A percentile compares a stretch with the other conserved stretches of the same genome.
Conservation (phyloP, 768 basidiomycete species). For the Lentinula raphanica region DNA sequence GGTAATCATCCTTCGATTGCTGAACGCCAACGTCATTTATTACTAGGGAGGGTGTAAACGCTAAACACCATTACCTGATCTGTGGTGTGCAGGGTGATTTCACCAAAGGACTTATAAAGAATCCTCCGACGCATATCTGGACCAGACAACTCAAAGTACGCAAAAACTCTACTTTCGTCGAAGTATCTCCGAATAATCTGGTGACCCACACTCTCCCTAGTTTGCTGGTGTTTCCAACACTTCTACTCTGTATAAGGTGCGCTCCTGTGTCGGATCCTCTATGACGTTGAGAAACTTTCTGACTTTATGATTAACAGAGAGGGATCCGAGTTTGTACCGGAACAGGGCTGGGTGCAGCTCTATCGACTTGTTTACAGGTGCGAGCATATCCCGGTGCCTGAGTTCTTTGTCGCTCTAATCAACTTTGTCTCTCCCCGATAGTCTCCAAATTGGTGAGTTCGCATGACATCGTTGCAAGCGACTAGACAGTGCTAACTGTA, state of each 20-base stretch:
- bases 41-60: slow-evolving; percentile 68
- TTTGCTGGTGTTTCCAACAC: slow-evolving; percentile 82
- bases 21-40: background rate
- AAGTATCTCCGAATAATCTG: background rate
- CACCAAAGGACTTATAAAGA: slow-evolving; percentile 64
- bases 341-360: slow-evolving; percentile 76
- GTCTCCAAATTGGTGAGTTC: slow-evolving; percentile 44
- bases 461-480: background rate
- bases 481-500: background rate
- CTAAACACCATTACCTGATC: slow-evolving; percentile 76
- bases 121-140: slow-evolving; percentile 71
- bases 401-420: slow-evolving; percentile 1
- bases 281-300: background rate
- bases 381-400: slow-evolving; percentile 15
- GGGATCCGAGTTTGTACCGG: slow-evolving; percentile 85
- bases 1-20: background rate
- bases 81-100: slow-evolving; percentile 86
- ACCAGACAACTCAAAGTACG: slow-evolving; percentile 74
- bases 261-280: background rate
- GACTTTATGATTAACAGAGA: slow-evolving; percentile 24
- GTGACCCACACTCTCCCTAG: slow-evolving; percentile 26
- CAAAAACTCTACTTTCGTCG: background rate
- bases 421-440: slow-evolving; percentile 12
- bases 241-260: slow-evolving; percentile 57
- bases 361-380: slow-evolving; percentile 80